Evolutionary conservation across 352 stramenopile genomes (phyloP).

Genomic region (Phytophthora hybrid): DNA sequence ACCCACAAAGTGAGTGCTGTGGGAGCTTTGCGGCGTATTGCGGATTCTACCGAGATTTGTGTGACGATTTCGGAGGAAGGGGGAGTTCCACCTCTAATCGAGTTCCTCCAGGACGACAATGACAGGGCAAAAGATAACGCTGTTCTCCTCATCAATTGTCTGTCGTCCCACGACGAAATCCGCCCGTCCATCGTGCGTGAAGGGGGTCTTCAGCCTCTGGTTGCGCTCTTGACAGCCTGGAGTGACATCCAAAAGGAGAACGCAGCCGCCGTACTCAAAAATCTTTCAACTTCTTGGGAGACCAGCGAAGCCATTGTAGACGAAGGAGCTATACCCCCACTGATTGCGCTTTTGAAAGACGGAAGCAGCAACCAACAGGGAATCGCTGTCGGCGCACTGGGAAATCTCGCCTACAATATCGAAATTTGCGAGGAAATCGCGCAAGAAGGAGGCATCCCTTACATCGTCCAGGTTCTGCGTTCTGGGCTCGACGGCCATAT

Average conservation of each 20-base stretch:
- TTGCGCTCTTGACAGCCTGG: neutral
- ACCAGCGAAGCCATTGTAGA: neutral
- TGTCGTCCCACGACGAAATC: neutral
- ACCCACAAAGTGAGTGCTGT: neutral
- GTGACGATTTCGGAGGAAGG: neutral
- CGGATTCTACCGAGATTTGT: neutral
- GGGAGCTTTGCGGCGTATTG: neutral
- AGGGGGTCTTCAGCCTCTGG: neutral
- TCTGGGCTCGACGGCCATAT: neutral
- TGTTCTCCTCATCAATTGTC: neutral
- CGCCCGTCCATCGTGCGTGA: neutral
- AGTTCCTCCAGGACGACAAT: neutral
- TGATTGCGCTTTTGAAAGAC: neutral
- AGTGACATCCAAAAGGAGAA: neutral
- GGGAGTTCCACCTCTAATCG: neutral
- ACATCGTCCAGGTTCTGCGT: neutral
- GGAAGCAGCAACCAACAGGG: neutral
- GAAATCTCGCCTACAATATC: neutral
- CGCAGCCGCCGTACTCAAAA: neutral
- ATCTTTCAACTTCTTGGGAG: neutral
- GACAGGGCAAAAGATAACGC: neutral
- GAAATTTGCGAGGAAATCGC: neutral
- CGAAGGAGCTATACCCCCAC: neutral
- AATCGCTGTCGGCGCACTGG: neutral
- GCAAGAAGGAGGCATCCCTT: neutral